phyloP scores from a whole-genome alignment of 2,329 filamentous ascomycete species.

The Cladosporium oxysporum region DNA sequence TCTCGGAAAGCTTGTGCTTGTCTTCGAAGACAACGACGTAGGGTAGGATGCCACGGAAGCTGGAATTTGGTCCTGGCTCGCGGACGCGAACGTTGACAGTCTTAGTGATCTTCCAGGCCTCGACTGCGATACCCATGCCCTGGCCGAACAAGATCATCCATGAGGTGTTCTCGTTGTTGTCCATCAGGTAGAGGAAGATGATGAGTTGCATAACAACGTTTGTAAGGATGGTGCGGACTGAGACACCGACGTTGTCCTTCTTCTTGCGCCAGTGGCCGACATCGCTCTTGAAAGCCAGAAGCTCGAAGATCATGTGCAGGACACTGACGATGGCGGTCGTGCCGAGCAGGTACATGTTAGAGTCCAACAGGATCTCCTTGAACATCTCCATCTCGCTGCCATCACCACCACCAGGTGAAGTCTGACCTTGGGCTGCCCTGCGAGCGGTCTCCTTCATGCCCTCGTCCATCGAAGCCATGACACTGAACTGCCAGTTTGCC shows the following conservation, averaged over 20 bases:
- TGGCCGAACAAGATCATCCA: conserved; percentile 99
- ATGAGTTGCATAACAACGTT: conserved; percentile 97
- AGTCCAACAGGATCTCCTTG: conserved; percentile 92
- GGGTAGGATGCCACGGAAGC: conserved; percentile 57
- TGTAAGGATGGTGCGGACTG: conserved; percentile 89
- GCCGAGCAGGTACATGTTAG: conserved; percentile 84
- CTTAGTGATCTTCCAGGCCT: conserved; percentile 96
- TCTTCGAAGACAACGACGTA: conserved; percentile 87
- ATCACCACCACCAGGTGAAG: conserved; percentile 76
- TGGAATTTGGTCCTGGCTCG: conserved; percentile 64
- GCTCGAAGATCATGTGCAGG: conserved; percentile 92
- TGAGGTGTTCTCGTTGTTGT: conserved; percentile 96
- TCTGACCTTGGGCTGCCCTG: conserved; percentile 72
- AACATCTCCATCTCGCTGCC: conserved; percentile 95
- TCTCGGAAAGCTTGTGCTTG: conserved; percentile 93
- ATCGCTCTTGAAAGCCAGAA: conserved; percentile 94
- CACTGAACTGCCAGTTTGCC: conserved; percentile 83
- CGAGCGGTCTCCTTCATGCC: conserved; percentile 81
- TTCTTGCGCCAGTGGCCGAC: conserved; percentile 98
- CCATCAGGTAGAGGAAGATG: conserved; percentile 94
- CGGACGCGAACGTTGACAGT: conserved; percentile 85
- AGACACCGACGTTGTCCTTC: conserved; percentile 98
- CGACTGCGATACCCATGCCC: conserved; percentile 76
- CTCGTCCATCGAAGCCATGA: conserved; percentile 81
- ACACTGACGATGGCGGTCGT: conserved; percentile 84